phyloP scores from a whole-genome alignment of 805 yeast species.

The Maudiozyma barnettii region DNA sequence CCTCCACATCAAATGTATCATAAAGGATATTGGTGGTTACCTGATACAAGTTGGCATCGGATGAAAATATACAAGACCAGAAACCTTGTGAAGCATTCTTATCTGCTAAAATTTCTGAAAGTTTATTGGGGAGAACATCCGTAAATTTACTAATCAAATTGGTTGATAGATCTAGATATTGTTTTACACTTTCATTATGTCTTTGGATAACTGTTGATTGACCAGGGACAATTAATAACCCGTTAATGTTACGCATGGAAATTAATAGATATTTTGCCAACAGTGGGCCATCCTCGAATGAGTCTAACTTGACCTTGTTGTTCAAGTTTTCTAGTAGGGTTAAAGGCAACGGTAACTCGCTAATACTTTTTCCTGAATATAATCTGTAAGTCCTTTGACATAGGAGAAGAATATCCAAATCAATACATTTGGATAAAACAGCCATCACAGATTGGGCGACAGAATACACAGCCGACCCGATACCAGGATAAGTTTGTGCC shows the following conservation, averaged over 20 bases:
- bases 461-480: slow-evolving; percentile 23
- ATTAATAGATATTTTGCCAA: slow-evolving; percentile 24
- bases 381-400: slow-evolving; percentile 34
- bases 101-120: slow-evolving; percentile 33
- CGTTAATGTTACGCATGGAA: slow-evolving; percentile 27
- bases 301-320: slow-evolving; percentile 17
- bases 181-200: slow-evolving; percentile 23
- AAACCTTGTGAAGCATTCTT: slow-evolving; percentile 47
- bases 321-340: slow-evolving; percentile 26
- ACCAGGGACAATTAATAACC: slow-evolving; percentile 21
- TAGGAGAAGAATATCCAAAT: slow-evolving; percentile 39
- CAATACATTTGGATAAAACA: slow-evolving; percentile 34
- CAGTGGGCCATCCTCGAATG: slow-evolving; percentile 26
- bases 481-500: slow-evolving; percentile 20
- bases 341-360: slow-evolving; percentile 25
- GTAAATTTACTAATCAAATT: slow-evolving; percentile 32
- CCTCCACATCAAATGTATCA: slow-evolving; percentile 71
- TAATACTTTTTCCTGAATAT: slow-evolving; percentile 22
- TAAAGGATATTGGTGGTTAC: slow-evolving; percentile 62
- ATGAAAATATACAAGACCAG: slow-evolving; percentile 67
- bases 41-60: slow-evolving; percentile 49
- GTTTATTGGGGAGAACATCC: slow-evolving; percentile 31
- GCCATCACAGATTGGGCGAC: slow-evolving; percentile 30
- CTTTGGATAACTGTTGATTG: slow-evolving; percentile 12
- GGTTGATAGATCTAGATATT: slow-evolving; percentile 25